Evolutionary conservation across 768 basidiomycete species (phyloP).

Genomic region (Amanita muscaria): DNA sequence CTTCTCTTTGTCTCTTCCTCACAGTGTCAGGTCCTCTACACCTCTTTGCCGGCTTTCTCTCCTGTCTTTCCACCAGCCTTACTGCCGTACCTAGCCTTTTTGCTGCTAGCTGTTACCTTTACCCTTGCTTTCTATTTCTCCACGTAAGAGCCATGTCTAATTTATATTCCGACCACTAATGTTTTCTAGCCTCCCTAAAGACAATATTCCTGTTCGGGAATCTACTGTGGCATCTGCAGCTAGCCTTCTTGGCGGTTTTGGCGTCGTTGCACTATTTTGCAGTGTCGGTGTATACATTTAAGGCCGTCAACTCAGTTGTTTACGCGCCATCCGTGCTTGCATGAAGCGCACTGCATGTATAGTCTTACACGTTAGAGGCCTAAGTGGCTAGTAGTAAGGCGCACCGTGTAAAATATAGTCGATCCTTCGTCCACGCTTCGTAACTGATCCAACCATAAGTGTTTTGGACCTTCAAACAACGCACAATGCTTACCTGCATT

Average conservation of each 20-base stretch:
- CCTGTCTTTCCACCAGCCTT: conserved; percentile 60
- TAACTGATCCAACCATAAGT: conserved; percentile 33
- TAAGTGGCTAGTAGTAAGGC: conserved; percentile 22
- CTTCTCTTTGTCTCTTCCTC: neutral
- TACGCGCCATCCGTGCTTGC: conserved; percentile 75
- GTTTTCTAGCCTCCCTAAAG: conserved; percentile 70
- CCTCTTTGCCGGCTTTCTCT: conserved; percentile 56
- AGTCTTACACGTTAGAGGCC: conserved; percentile 8
- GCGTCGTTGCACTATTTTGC: conserved; percentile 85
- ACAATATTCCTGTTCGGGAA: conserved; percentile 54
- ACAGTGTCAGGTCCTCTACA: conserved; percentile 46
- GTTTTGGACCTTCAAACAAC: neutral
- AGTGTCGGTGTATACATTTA: conserved; percentile 79
- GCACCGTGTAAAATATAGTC: conserved; percentile 88
- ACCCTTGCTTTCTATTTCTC: conserved; percentile 87
- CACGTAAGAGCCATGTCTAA: conserved; percentile 42
- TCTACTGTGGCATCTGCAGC: conserved; percentile 61
- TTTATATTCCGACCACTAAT: conserved; percentile 8
- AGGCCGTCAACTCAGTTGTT: conserved; percentile 44
- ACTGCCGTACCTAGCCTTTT: conserved; percentile 67
- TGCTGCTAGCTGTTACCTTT: conserved; percentile 70
- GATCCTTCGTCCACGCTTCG: conserved; percentile 93
- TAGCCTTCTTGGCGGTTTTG: conserved; percentile 78
- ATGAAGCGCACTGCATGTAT: conserved; percentile 52
- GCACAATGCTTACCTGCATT: conserved; percentile 52